Conservation (phyloP, 495 filamentous ascomycete species). For the Darksidea phi region DNA sequence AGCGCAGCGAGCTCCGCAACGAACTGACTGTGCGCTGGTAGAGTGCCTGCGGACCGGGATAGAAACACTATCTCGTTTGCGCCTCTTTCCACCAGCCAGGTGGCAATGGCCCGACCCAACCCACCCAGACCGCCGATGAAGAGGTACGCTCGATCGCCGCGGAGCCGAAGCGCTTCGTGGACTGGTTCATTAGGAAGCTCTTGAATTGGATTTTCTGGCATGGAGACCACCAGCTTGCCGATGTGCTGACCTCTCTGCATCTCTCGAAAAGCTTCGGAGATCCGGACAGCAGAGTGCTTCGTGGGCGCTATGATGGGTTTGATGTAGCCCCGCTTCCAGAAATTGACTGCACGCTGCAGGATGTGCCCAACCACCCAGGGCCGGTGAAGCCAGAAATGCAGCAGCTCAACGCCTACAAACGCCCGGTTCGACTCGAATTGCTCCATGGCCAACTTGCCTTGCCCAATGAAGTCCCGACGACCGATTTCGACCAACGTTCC, state of each 20-base stretch:
- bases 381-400: slow-evolving; percentile 41
- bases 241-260: slow-evolving; percentile 55
- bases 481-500: slow-evolving; percentile 61
- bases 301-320: background rate
- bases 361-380: too few relatives aligned
- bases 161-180: too few relatives aligned
- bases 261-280: slow-evolving; percentile 54
- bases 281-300: background rate
- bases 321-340: slow-evolving; percentile 38
- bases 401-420: slow-evolving; percentile 3
- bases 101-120: slow-evolving; percentile 37
- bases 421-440: background rate
- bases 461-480: slow-evolving; percentile 50
- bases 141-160: slow-evolving; percentile 41
- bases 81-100: slow-evolving; percentile 19
- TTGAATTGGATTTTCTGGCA: background rate
- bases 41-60: slow-evolving; percentile 12
- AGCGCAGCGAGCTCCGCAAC: slow-evolving; percentile 3
- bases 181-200: too few relatives aligned
- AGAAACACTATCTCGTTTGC: slow-evolving; percentile 26
- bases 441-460: slow-evolving; percentile 30
- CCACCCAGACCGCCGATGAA: slow-evolving; percentile 50
- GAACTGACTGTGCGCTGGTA: background rate
- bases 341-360: slow-evolving; percentile 39
- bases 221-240: slow-evolving; percentile 58